Evolutionary conservation across 1,139 yeast genomes (phyloP), one percentile per base, ranked within the genome.

Genomic region (Tardiomyces digboiensis): DNA sequence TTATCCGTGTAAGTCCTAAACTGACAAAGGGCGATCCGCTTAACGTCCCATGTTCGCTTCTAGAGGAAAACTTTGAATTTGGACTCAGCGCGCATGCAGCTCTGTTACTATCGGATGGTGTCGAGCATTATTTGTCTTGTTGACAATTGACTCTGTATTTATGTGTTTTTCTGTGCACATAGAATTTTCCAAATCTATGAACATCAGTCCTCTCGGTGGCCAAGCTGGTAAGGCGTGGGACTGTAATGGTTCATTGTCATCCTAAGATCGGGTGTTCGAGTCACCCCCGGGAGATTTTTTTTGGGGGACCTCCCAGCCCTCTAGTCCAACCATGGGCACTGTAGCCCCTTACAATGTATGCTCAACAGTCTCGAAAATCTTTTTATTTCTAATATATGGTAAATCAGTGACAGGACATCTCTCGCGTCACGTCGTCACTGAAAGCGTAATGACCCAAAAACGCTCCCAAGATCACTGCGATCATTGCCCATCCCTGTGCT

Each of bases 401-500:
- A 7, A 22, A 14, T n/a, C 12, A 33, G 18, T 33, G 37, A n/a
- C 37, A 33, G 3, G 37, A 33, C 37, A 33, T 33, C 8, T 13
- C 5, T 20, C 13, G 14, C n/a, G 19, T 13, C 4, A 20, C 4
- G 4, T 10, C 37, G 19, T 33, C 19, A 7, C 72, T 80, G 83
- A 88, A 85, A 13, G 76, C 39, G 54, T 72, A 77, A 54, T 79
- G 72, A 1, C 94, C 94, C 21, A 78, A 38, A 16, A 70, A 71
- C 1, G 91, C 91, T 1, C 94, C 94, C 3, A 72, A 51, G 1
- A 76, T 80, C 21, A 82, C 83, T 2, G 89, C 80, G 14, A 78
- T 45, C 91, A 84, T 83, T 42, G 80, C 72, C 87, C 88, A 84
- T 4, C 91, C 67, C 33, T 26, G 33, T 26, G 12, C 5, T 26